These are phyloP conservation scores for Cajanus cajan DNA, from an alignment of 306 rosid species.

Conservation along the genomic window DNA sequence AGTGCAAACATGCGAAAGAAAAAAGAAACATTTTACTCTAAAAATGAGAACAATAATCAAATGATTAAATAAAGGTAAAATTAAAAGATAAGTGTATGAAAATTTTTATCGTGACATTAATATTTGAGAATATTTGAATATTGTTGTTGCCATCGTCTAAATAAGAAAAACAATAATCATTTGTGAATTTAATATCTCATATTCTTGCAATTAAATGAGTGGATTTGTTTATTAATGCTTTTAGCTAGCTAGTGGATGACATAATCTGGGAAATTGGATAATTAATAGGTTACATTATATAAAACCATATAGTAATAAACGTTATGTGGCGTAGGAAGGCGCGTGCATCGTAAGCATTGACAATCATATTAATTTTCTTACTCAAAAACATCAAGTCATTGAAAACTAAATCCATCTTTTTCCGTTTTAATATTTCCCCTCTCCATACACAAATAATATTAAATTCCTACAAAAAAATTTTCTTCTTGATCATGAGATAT, in stretches of 20 bases:
- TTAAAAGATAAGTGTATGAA: too few species aligned
- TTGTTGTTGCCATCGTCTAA: too few species aligned
- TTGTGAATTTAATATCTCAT: too few species aligned
- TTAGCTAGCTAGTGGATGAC: neutral
- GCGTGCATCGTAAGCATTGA: constrained; percentile 10
- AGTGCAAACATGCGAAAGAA: too few species aligned
- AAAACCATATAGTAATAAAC: neutral
- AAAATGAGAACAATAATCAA: too few species aligned
- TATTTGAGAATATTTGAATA: too few species aligned
- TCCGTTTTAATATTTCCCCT: neutral
- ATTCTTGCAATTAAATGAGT: neutral
- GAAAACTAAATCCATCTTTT: neutral
- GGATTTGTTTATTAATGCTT: neutral
- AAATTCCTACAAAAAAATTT: neutral
- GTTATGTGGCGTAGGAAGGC: constrained; percentile 25
- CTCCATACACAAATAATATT: neutral
- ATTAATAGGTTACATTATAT: neutral
- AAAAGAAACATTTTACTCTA: too few species aligned
- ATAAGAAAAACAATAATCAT: too few species aligned
- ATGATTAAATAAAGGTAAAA: too few species aligned
- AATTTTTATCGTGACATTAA: too few species aligned
- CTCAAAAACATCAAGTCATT: neutral
- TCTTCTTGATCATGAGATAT: neutral
- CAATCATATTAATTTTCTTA: neutral
- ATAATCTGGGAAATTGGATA: neutral